Conservation (phyloP, 2,329 filamentous ascomycete species). For the Sarocladium kiliense region DNA sequence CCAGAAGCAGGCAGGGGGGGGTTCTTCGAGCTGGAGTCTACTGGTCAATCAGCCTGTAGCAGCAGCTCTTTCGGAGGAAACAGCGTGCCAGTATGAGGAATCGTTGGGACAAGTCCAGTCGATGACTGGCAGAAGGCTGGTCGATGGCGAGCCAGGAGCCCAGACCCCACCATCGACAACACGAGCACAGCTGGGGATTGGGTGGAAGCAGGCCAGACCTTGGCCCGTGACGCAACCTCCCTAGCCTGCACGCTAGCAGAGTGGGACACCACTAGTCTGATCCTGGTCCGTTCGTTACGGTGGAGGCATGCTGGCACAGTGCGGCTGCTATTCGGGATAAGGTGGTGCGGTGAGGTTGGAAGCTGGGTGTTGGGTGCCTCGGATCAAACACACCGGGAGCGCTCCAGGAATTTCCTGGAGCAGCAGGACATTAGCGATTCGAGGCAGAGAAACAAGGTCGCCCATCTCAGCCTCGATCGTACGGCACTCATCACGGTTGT, state of each 20-base stretch:
- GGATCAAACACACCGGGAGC: constrained; percentile 1
- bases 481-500: background rate
- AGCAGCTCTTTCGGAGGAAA: background rate
- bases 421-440: too few relatives aligned
- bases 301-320: background rate
- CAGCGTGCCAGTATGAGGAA: background rate
- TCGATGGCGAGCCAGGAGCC: background rate
- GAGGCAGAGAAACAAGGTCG: background rate
- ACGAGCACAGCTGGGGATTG: constrained; percentile 2
- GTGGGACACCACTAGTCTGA: background rate
- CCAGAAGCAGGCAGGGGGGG: background rate
- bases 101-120: too few relatives aligned
- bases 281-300: constrained; percentile 5
- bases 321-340: background rate
- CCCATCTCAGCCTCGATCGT: background rate
- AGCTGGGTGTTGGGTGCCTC: background rate
- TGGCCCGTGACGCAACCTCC: constrained; percentile 7
- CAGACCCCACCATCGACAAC: constrained; percentile 4
- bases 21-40: too few relatives aligned
- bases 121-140: constrained; percentile 1
- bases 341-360: background rate
- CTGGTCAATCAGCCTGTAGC: background rate
- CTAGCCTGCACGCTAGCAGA: constrained; percentile 2
- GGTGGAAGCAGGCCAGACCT: background rate
- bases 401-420: background rate